Base-by-base conservation (phyloP, 495 filamentous ascomycete species). In the Neurospora sp. region DNA sequence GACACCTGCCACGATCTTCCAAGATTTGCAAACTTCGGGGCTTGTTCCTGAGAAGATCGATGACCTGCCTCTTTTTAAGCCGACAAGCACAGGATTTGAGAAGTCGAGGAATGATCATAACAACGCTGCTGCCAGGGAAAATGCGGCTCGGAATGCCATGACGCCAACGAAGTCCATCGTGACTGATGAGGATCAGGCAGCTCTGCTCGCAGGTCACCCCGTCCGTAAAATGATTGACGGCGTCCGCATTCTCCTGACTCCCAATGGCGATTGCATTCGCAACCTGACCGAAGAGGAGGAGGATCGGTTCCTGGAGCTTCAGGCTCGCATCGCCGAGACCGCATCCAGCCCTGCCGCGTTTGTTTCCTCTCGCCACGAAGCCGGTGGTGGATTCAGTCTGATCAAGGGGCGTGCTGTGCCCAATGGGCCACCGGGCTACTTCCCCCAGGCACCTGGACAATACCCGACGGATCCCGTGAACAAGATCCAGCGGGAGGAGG, bases 221-320 rank as follows among this genome's bases (percentile, higher is more conserved):
- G 83, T 89, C 40, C 85, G 83, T 68, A 89, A 89, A 75, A 74
- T 81, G 1, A 77, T 83, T 20, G 85, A 85, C 39, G 82, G 82
- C 27, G 82, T 84, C 39, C 84, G 87, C 37, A 87, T 89, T 70
- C 82, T 96, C 68, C 89, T 96, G 70, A 94, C 92, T 1, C 93
- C 94, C 4, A 90, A 91, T 72, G 93, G 94, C 4, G 89, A 90
- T 71, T 90, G 92, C 71, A 85, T 98, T 38, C 89, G 89, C 44
- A 93, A 93, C 74, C 83, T 99, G 27, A 90, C 87, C 12, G 78
- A 85, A 16, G 90, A 92, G 39, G 92, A 96, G 77, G 93, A 97
- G 73, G 85, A 91, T 31, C 87, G 90, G 9, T 95, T 92, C 73
- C 82, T 98, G 16, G 85, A 88, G 70, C 85, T 97, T 0, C 93